Conservation (phyloP, 2,329 filamentous ascomycete species). For the Colletotrichum filicis region DNA sequence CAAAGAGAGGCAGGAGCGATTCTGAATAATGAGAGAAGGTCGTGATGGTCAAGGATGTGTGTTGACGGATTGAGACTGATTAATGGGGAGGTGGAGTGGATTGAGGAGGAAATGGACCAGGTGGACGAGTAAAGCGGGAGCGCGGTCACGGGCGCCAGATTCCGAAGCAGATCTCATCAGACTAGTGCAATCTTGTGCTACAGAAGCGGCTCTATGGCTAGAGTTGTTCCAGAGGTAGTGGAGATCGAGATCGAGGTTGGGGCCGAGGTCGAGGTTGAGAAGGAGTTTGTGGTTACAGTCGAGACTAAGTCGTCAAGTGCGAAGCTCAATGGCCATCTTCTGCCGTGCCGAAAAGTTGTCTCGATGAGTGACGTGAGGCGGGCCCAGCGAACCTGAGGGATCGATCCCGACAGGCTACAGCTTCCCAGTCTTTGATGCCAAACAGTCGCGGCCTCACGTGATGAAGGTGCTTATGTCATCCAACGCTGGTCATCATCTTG, state of each 20-base stretch:
- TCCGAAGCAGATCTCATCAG: neutral
- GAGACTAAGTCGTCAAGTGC: neutral
- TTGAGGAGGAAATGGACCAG: neutral
- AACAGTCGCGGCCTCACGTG: conserved; percentile 33
- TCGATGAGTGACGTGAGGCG: conserved; percentile 18
- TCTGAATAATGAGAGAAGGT: neutral
- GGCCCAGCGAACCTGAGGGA: neutral
- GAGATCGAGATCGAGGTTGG: neutral
- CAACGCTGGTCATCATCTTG: neutral
- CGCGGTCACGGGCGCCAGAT: neutral
- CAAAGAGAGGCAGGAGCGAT: neutral
- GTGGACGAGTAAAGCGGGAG: neutral
- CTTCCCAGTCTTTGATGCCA: conserved; percentile 5
- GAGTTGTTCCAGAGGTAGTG: neutral
- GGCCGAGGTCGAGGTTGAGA: neutral
- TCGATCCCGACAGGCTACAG: conserved; percentile 6
- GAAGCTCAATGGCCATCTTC: neutral
- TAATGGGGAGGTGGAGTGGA: neutral
- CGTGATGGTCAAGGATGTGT: neutral
- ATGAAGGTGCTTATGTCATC: neutral
- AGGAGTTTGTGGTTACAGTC: neutral
- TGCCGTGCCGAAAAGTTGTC: conserved; percentile 10
- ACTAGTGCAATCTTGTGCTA: neutral
- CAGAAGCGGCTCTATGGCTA: neutral
- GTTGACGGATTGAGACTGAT: neutral